Evolutionary conservation across 2,329 filamentous ascomycete species (phyloP).

Genomic region (Colletotrichum lini): DNA sequence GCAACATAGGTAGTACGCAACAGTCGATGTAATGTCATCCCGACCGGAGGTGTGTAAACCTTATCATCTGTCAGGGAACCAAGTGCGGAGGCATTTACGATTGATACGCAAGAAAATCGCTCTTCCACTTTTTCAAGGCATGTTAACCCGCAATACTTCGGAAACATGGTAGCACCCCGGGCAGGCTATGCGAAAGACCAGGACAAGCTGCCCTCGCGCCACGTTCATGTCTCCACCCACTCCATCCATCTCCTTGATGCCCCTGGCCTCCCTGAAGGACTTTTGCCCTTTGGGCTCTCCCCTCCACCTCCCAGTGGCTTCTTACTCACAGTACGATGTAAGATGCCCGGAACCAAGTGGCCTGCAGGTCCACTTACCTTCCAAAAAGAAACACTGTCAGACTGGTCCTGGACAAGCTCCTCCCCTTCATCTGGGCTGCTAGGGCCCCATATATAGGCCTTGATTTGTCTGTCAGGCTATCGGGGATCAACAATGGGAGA

Average conservation of each 20-base stretch:
- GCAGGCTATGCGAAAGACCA: constrained; percentile 3
- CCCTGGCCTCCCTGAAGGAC: constrained; percentile 21
- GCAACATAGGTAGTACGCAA: neutral
- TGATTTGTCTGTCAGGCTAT: constrained; percentile 9
- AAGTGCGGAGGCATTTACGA: constrained; percentile 15
- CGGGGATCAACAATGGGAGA: neutral
- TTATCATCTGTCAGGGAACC: constrained; percentile 17
- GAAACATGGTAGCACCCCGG: constrained; percentile 21
- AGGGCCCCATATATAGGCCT: neutral
- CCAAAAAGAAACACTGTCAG: constrained; percentile 31
- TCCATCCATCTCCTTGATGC: constrained; percentile 5
- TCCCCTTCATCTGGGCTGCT: constrained; percentile 20
- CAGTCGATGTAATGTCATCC: neutral
- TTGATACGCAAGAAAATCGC: constrained; percentile 8
- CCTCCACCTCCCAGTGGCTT: too few relatives aligned
- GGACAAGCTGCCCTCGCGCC: constrained; percentile 21
- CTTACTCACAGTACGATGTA: too few relatives aligned
- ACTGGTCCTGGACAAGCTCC: constrained; percentile 3
- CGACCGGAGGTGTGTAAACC: constrained; percentile 20
- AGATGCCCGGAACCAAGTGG: constrained; percentile 9
- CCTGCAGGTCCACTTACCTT: constrained; percentile 26
- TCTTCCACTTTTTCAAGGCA: constrained; percentile 26
- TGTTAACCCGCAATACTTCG: constrained; percentile 20
- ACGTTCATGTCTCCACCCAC: constrained; percentile 32
- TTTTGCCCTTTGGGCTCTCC: constrained; percentile 8